Evolutionary conservation across 345 rosid genomes (phyloP), one percentile per base, ranked within the genome.

Genomic region (Physaria fendleri): DNA sequence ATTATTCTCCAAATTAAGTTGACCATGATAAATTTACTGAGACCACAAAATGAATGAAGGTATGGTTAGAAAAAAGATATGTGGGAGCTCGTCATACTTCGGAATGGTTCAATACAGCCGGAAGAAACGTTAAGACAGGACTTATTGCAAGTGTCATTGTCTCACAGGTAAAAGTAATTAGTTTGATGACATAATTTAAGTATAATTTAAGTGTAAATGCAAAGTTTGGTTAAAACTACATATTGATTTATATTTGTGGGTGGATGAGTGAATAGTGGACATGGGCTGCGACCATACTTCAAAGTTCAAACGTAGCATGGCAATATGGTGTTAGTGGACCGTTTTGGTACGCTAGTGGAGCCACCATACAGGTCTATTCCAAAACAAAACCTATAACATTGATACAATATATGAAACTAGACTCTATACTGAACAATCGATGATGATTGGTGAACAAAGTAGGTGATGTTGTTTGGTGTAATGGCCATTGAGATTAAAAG

Each of bases 41-140:
- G n/a, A n/a, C n/a, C n/a, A n/a, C 2, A 5, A 20, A 30, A 56
- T 23, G 11, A 39, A 50, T 23, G 54, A 56, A 61, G 64, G 97
- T 90, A 17, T 90, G 95, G 94, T 67, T 91, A 44, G 98, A 91
- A 74, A 88, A 84, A 71, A 66, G 92, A 59, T 91, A 91, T 42
- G 88, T 91, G 2, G 96, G 98, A 10, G 81, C 90, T 4, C 73
- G 71, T 25, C 98, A 88, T 57, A 88, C 96, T 13, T 91, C 96
- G 0, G 98, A 91, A 53, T 91, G 98, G 96, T 91, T 91, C 81
- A 91, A 91, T 78, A 91, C 96, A 1, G 98, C 98, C 2, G 98
- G 96, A 61, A 76, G 98, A 79, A 91, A 84, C 57, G 96, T 91
- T 15, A 91, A 85, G 67, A 91, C 98, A 10, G 96, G 98, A 60